phyloP scores from a whole-genome alignment of 306 rosid genomes.

The Biancaea sappan region DNA sequence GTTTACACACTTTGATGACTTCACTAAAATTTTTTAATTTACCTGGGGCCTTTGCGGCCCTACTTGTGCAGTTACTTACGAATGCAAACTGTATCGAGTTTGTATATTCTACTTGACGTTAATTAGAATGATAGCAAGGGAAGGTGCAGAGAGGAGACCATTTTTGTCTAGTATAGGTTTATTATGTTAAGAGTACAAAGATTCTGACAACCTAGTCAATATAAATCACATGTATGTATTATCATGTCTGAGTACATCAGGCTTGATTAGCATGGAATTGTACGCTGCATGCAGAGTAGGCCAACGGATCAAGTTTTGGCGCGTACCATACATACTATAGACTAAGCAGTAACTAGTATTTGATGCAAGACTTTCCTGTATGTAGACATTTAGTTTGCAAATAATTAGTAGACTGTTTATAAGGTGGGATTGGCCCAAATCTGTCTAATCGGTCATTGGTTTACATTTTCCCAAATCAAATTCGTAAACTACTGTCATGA shows the following conservation, averaged over 20 bases:
- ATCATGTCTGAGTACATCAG: neutral
- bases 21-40: neutral
- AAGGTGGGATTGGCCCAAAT: too few relatives aligned
- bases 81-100: neutral
- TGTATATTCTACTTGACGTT: conserved; percentile 15
- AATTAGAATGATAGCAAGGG: conserved; percentile 12
- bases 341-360: neutral
- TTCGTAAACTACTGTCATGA: neutral
- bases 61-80: neutral
- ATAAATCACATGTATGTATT: neutral
- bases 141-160: neutral
- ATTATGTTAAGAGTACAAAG: neutral
- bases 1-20: too few relatives aligned
- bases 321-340: neutral
- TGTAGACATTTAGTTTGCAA: too few relatives aligned
- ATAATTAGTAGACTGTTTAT: neutral
- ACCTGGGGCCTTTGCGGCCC: neutral
- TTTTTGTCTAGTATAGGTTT: conserved; percentile 15
- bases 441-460: neutral
- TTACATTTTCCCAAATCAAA: neutral
- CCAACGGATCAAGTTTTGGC: neutral
- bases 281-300: too few relatives aligned
- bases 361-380: neutral
- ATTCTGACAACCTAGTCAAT: neutral
- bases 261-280: neutral